Base-by-base conservation (phyloP, 371 early-diverging fungal species). In the Actinomortierella ambigua region DNA sequence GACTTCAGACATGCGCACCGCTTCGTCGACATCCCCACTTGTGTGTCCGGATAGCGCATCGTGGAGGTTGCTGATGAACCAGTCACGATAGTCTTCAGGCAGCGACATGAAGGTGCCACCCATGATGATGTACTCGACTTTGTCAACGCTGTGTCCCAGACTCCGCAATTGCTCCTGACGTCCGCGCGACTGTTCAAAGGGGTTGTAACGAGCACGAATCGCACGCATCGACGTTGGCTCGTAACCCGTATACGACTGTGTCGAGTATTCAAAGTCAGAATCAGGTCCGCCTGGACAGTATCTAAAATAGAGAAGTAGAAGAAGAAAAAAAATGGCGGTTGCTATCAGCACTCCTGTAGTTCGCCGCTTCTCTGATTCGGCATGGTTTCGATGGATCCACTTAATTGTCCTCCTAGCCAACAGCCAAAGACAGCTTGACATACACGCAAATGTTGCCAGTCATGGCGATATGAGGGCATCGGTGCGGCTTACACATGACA, bases 211-310 rank as follows among this genome's bases (percentile, higher is more conserved):
- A 27, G 98, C 94, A 51, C 99, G 87, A 63, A 99, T 99, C 3
- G 99, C 99, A 44, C 99, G 92, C 99, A 99, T 99, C 53, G 94
- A 93, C 2, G 99, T 99, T 5, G 99, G 99, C 73, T 99, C 99
- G 77, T 99, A 99, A 39, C 99, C 99, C 15, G 99, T 99, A 71
- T 99, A 99, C 11, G 97, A 96, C 77, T 99, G 99, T 27, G 99
- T 99, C 41, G 98, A 98, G 81, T 99, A 99, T 81, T 99, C 99
- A 79, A 99, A 99, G 79, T 99, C 99, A 3, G 98, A 98, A 79
- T 99, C 99, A 13, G 99, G 99, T 0, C 99, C 99, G 53, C 99
- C 99, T 26, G 99, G 99, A 76, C 99, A 99, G 81, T 99, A 98
- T 8, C 90, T 90, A 68, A 18, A 46, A 26, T 17, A 6, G 41